Base-by-base conservation (phyloP, 805 yeast genomes). In the Ogataea pignaliae region DNA sequence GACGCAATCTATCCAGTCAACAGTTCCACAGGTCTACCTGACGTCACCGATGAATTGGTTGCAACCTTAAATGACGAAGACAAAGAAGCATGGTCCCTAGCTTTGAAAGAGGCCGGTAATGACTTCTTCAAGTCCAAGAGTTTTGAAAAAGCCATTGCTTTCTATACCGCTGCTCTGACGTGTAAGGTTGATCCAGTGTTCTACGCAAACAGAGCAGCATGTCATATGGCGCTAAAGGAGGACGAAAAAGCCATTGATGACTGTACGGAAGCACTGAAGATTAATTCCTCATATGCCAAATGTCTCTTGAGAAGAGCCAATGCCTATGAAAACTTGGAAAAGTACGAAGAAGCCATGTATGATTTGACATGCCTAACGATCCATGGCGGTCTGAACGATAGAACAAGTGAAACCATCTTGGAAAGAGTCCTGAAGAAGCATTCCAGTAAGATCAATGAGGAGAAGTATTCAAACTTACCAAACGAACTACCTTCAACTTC, bases 161-260 rank as follows among this genome's bases (percentile, higher is more conserved):
- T 75, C 65, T 93, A 93, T 71, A 65, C 87, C 36, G 79, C 77
- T 45, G 98, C 99, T 10, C 72, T 93, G 54, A 62, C 72, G 43
- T 73, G 88, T 60, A 83, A 84, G 61, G 67, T 74, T 54, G 97
- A 93, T 66, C 89, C 97, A 5, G 85, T 90, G 31, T 93, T 78
- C 70, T 91, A 83, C 70, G 88, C 97, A 49, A 93, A 93, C 73
- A 82, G 97, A 68, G 89, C 98, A 28, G 99, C 99, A 14, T 91
- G 97, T 68, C 86, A 86, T 69, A 85, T 90, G 41, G 88, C 95
- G 9, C 71, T 87, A 53, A 78, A 81, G 51, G 79, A 89, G 50
- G 81, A 79, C 62, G 88, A 87, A 56, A 83, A 88, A 63, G 96
- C 90, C 38, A 76, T 93, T 51, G 86, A 81, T 54, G 97, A 89